Evolutionary conservation across 2,329 filamentous ascomycete species (phyloP).

Genomic region (Aureobasidium sp.): DNA sequence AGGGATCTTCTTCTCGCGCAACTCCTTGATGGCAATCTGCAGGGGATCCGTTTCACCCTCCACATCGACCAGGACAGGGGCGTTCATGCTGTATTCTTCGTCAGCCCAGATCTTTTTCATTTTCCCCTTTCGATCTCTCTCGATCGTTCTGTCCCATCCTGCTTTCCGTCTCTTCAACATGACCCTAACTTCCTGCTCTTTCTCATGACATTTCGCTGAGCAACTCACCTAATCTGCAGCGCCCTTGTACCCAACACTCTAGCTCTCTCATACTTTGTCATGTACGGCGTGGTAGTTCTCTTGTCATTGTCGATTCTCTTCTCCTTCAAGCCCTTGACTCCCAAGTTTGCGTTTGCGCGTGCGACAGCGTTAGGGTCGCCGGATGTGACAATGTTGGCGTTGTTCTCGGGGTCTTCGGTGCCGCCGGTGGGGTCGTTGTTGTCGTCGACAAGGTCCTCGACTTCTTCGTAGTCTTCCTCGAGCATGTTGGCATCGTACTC

Average conservation of each 20-base stretch:
- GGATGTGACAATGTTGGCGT: slow-evolving; percentile 36
- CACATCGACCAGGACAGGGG: slow-evolving; percentile 89
- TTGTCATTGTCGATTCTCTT: slow-evolving; percentile 89
- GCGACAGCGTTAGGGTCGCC: slow-evolving; percentile 48
- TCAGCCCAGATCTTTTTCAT: neutral
- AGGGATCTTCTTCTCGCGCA: slow-evolving; percentile 97
- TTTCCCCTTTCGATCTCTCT: no score
- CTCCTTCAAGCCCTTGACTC: slow-evolving; percentile 53
- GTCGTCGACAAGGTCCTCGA: slow-evolving; percentile 38
- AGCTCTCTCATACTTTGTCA: slow-evolving; percentile 98
- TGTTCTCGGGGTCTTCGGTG: slow-evolving; percentile 26
- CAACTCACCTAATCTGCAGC: slow-evolving; percentile 79
- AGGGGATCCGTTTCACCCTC: slow-evolving; percentile 97
- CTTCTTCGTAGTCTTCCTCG: slow-evolving; percentile 45
- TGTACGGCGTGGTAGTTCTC: slow-evolving; percentile 89
- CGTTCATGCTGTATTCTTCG: slow-evolving; percentile 64
- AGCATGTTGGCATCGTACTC: slow-evolving; percentile 32
- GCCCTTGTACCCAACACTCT: slow-evolving; percentile 89
- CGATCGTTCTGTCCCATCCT: no score
- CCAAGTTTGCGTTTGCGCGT: slow-evolving; percentile 40
- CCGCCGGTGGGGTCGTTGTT: slow-evolving; percentile 16
- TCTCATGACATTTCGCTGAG: neutral
- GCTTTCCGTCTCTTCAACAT: neutral
- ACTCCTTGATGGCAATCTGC: slow-evolving; percentile 94
- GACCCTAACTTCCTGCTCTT: neutral